Percentiles rank a stretch among this genome's conserved stretches.
These are phyloP conservation scores for Aphanomyces invadans DNA, from an alignment of 352 stramenopile species.

Conservation along the genomic window DNA sequence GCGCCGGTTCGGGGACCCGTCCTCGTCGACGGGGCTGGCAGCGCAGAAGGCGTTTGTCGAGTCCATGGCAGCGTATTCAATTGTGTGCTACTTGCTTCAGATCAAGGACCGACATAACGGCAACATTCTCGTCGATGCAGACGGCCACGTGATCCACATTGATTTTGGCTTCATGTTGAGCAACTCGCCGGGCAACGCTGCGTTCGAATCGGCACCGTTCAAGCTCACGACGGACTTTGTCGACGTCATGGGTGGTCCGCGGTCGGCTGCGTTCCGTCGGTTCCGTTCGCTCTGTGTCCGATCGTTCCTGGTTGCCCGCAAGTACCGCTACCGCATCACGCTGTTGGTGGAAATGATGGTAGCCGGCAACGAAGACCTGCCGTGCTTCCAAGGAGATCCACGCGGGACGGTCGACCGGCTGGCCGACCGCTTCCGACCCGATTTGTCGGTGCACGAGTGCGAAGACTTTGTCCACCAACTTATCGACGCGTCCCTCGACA, in stretches of 20 bases:
- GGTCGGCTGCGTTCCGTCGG: slow-evolving; percentile 87
- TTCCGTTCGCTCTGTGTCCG: slow-evolving; percentile 95
- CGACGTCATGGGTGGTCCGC: slow-evolving; percentile 90
- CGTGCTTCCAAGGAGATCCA: slow-evolving; percentile 91
- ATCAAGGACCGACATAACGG: slow-evolving; percentile 98
- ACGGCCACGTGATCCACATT: slow-evolving; percentile 96
- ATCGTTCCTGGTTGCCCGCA: slow-evolving; percentile 92
- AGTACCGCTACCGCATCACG: slow-evolving; percentile 93
- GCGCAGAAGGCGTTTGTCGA: slow-evolving; percentile 84
- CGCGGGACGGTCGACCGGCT: slow-evolving; percentile 87
- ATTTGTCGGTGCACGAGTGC: slow-evolving; percentile 91
- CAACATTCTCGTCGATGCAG: slow-evolving; percentile 94
- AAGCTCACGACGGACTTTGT: slow-evolving; percentile 97
- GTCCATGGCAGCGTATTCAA: slow-evolving; percentile 84
- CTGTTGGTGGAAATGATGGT: slow-evolving; percentile 96
- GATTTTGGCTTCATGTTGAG: slow-evolving; percentile 95
- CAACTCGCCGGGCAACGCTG: slow-evolving; percentile 88
- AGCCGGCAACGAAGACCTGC: slow-evolving; percentile 93
- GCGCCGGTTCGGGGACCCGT: slow-evolving; percentile 84
- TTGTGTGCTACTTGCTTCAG: slow-evolving; percentile 95
- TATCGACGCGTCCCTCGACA: slow-evolving; percentile 93
- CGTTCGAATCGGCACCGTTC: slow-evolving; percentile 95
- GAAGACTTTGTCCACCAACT: slow-evolving; percentile 93
- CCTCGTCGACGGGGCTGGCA: slow-evolving; percentile 57
- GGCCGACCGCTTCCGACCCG: slow-evolving; percentile 88